These are phyloP conservation scores for Colletotrichum sublineola DNA, from an alignment of 2,329 filamentous ascomycete species.

Conservation along the genomic window DNA sequence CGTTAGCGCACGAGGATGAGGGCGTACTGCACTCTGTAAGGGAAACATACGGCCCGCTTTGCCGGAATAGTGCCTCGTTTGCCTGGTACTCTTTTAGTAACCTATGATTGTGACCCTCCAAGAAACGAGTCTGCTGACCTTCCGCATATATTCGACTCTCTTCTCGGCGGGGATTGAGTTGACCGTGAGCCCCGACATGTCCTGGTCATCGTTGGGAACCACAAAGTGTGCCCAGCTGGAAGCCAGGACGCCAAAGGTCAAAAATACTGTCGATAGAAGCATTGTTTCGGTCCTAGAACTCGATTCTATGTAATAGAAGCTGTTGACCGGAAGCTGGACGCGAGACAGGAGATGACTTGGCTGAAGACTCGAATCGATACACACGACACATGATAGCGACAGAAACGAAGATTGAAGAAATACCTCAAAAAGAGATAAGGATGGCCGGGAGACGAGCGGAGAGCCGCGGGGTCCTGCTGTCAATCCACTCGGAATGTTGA, in stretches of 20 bases:
- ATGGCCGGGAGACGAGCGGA: background rate
- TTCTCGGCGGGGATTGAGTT: slow-evolving; percentile 30
- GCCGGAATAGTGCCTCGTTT: slow-evolving; percentile 27
- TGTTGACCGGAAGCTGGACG: no score
- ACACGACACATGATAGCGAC: background rate
- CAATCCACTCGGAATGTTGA: background rate
- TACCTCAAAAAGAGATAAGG: slow-evolving; percentile 4
- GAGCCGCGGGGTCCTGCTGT: background rate
- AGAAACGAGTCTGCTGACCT: background rate
- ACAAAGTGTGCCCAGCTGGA: slow-evolving; percentile 18
- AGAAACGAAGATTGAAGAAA: background rate
- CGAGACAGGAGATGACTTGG: background rate
- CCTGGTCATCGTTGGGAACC: slow-evolving; percentile 33
- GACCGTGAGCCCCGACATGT: slow-evolving; percentile 34
- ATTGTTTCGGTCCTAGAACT: background rate
- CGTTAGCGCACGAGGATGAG: no score
- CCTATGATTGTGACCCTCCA: accelerated
- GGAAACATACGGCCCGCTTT: slow-evolving; percentile 32
- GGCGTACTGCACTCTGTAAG: background rate
- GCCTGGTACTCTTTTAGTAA: background rate
- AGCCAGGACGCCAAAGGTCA: background rate
- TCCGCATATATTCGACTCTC: slow-evolving; percentile 32
- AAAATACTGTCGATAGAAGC: background rate
- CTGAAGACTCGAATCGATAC: background rate
- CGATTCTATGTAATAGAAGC: no score